Percentiles rank a stretch among this genome's conserved stretches.
Conservation (phyloP, 768 basidiomycete species). For the Tephrocybe rancida region DNA sequence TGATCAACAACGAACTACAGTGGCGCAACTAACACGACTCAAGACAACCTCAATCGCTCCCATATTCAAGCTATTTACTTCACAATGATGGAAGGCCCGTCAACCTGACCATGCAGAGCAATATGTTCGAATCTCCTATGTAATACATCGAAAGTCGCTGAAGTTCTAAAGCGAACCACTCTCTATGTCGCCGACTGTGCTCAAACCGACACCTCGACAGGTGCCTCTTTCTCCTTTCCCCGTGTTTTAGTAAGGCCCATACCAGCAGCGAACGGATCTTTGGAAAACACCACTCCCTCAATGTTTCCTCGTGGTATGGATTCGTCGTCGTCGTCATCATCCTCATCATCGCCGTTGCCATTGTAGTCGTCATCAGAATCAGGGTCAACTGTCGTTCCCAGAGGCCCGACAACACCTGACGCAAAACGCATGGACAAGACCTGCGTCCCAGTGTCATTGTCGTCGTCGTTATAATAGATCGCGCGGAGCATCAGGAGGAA, state of each 20-base stretch:
- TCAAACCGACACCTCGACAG: neutral
- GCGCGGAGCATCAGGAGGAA: slow-evolving; percentile 30
- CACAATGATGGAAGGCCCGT: too few species aligned
- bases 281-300: slow-evolving; percentile 19
- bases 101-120: too few species aligned
- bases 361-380: slow-evolving; percentile 13
- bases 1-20: too few species aligned
- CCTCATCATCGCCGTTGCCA: neutral
- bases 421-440: slow-evolving; percentile 21
- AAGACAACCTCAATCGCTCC: too few species aligned
- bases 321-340: neutral
- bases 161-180: too few species aligned
- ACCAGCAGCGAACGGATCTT: slow-evolving; percentile 26
- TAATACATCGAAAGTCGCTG: too few species aligned
- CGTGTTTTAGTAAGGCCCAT: neutral
- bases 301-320: slow-evolving; percentile 18
- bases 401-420: slow-evolving; percentile 26
- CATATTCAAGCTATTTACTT: too few species aligned
- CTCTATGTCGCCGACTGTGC: too few species aligned
- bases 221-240: neutral
- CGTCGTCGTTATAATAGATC: slow-evolving; percentile 24
- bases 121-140: too few species aligned
- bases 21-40: too few species aligned
- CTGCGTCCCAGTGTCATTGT: slow-evolving; percentile 11
- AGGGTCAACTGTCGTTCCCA: slow-evolving; percentile 28